Evolutionary conservation across 306 rosid genomes (phyloP), one percentile per base, ranked within the genome.

Genomic region (Lagenaria siceraria): DNA sequence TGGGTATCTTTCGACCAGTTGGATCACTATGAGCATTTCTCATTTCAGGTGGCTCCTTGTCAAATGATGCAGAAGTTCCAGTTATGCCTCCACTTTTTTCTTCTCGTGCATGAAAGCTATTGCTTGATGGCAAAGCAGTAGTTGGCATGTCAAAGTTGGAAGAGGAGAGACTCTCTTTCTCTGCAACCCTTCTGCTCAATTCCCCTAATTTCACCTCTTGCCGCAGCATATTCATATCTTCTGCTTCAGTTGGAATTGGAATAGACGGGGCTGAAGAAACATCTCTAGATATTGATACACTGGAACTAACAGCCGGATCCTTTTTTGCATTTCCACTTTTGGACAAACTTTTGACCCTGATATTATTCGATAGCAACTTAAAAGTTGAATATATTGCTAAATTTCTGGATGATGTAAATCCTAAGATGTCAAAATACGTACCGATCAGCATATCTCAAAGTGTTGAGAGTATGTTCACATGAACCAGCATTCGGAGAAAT

Each of bases 371-470:
- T 40, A 76, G 77, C 60, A 22, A 81, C 53, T 56, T 53, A 81
- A 64, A 62, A 68, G 84, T 84, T 77, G 78, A 61, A 61, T 68
- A 65, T 22, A 17, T 46, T 35, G 33, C 52, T 5, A 61, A 77
- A 66, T 59, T 53, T 63, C 56, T 55, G 56, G 62, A 49, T 40
- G 62, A 54, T 17, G 62, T 33, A 53, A 69, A 74, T 75, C 79
- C 22, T 78, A 75, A 48, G 61, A 60, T 60, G 76, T 56, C 48
- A 59, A 61, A 27, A 43, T 80, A 53, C 86, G 33, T 85, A 92
- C 99, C 99, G 82, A 78, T 95, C 99, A 18, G 99, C 99, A 83
- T 92, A 95, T 95, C 99, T 90, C 89, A 95, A 83, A 79, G 99
- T 95, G 64, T 95, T 95, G 68, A 95, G 90, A 10, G 99, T 95